These are phyloP conservation scores for Fomitopsis pulvina DNA, from an alignment of 768 basidiomycete genomes.

Conservation along the genomic window DNA sequence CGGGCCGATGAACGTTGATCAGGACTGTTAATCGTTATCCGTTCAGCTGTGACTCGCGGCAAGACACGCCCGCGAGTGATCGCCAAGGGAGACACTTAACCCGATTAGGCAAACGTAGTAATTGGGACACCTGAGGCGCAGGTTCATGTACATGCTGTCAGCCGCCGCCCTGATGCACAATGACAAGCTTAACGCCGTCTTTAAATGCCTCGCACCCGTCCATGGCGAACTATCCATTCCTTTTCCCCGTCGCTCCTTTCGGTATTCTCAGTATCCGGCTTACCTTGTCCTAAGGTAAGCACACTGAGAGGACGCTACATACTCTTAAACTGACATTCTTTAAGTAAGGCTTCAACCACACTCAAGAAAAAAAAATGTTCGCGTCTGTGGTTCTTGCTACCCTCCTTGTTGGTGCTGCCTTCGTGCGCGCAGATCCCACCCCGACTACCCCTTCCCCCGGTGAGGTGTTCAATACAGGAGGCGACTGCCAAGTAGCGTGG, in stretches of 20 bases:
- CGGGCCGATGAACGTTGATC: no score
- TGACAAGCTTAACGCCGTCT: no score
- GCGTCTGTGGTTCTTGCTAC: conserved; percentile 16
- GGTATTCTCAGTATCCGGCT: background rate
- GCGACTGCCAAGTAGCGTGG: conserved; percentile 55
- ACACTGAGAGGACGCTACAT: background rate
- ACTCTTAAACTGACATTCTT: no score
- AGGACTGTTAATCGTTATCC: no score
- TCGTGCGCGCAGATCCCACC: conserved; percentile 47
- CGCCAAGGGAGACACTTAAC: conserved; percentile 1
- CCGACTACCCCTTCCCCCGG: conserved; percentile 60
- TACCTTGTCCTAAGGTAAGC: background rate
- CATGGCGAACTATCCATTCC: conserved; percentile 4
- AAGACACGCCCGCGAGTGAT: no score
- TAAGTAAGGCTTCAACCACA: background rate
- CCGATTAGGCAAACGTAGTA: conserved; percentile 1
- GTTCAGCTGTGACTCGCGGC: no score
- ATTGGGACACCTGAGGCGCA: conserved; percentile 2
- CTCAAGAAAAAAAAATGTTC: conserved; percentile 18
- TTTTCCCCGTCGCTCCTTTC: conserved; percentile 9
- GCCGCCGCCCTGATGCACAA: no score
- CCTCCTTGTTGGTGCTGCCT: conserved; percentile 24
- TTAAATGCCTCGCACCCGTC: no score
- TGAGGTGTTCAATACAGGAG: conserved; percentile 49
- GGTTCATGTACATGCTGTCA: no score